These are phyloP conservation scores for Carex littledalei DNA, from an alignment of 176 grass and related monocot genomes.

Conservation along the genomic window DNA sequence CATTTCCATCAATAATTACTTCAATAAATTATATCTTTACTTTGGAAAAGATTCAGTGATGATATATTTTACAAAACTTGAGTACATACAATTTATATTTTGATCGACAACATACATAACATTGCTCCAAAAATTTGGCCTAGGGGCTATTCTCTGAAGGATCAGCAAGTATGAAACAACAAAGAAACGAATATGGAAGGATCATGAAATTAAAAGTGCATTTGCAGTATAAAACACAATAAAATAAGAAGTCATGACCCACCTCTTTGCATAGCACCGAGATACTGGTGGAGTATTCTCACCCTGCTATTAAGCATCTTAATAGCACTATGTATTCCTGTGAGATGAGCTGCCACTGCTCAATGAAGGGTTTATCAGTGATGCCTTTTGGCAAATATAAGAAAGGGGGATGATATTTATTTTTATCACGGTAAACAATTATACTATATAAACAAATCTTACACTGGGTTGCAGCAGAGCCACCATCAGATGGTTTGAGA, in stretches of 20 bases:
- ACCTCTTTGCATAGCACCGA: slow-evolving; percentile 91
- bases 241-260: not conserved
- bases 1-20: slow-evolving; percentile 4
- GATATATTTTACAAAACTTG: not conserved
- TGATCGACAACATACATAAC: not conserved
- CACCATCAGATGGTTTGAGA: slow-evolving; percentile 98
- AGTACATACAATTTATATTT: not conserved
- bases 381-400: slow-evolving; percentile 7
- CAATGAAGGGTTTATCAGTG: slow-evolving; percentile 37
- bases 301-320: slow-evolving; percentile 99
- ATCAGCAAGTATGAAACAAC: slow-evolving; percentile 11
- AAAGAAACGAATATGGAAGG: slow-evolving; percentile 6
- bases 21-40: not conserved
- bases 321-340: slow-evolving; percentile 97
- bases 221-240: slow-evolving; percentile 1
- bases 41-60: not conserved
- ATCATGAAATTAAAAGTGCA: not conserved
- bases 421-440: not conserved
- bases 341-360: slow-evolving; percentile 98
- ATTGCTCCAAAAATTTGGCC: not conserved
- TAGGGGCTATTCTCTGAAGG: not conserved
- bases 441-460: slow-evolving; percentile 34
- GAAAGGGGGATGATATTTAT: not conserved
- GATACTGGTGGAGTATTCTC: slow-evolving; percentile 87
- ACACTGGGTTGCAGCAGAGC: slow-evolving; percentile 98